A percentile compares a stretch with the other conserved stretches of the same genome.
Evolutionary conservation across 805 yeast genomes (phyloP).

Genomic region (Kazachstania martiniae): DNA sequence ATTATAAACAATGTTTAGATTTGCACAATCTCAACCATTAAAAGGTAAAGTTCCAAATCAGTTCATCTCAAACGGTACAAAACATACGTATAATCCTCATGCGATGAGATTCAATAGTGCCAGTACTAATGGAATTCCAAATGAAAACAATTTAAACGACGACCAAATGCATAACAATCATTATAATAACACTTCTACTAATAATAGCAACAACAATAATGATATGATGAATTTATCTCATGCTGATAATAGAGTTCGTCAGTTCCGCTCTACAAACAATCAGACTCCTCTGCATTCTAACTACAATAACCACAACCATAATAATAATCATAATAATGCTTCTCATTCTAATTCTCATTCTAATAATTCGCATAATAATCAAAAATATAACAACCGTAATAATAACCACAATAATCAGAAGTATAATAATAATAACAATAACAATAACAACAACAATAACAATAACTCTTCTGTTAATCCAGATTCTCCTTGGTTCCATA

Average conservation of each 20-base stretch:
- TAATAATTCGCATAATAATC: conserved; percentile 1
- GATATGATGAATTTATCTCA: too few species aligned
- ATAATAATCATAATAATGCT: conserved; percentile 9
- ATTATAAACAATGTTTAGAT: conserved; percentile 24
- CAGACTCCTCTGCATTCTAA: conserved; percentile 15
- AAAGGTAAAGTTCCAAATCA: conserved; percentile 32
- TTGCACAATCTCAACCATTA: conserved; percentile 26
- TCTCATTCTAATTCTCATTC: conserved; percentile 3
- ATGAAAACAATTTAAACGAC: background rate
- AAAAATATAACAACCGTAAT: conserved; percentile 3
- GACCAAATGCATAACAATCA: conserved; percentile 4
- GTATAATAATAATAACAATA: conserved; percentile 2
- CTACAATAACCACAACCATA: conserved; percentile 12
- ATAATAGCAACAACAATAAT: conserved; percentile 3
- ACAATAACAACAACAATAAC: conserved; percentile 6
- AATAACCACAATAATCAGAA: conserved; percentile 3
- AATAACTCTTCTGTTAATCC: conserved; percentile 17
- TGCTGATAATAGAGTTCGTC: too few species aligned
- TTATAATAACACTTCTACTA: conserved; percentile 5
- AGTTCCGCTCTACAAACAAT: too few species aligned
- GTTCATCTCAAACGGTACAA: conserved; percentile 29
- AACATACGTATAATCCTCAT: conserved; percentile 29
- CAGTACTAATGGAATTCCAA: conserved; percentile 12
- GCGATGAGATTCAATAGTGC: conserved; percentile 30
- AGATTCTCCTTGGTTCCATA: conserved; percentile 39